Conservation (phyloP, 192 early-diverging fungal genomes). For the Gonapodya prolifera region DNA sequence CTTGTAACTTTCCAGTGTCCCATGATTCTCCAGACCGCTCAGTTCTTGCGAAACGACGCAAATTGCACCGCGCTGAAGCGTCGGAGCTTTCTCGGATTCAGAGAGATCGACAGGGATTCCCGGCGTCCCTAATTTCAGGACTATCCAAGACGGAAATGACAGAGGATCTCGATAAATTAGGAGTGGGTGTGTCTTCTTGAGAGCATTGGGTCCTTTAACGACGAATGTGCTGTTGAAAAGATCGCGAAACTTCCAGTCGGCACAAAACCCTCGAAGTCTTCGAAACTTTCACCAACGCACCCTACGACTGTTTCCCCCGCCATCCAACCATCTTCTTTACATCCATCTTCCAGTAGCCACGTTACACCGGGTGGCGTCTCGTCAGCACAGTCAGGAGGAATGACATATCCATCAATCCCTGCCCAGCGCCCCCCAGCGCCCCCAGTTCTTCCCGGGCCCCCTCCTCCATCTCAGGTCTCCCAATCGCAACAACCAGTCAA, state of each 20-base stretch:
- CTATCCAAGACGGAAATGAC: not conserved
- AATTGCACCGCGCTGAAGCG: not conserved
- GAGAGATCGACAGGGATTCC: not conserved
- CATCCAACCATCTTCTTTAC: not conserved
- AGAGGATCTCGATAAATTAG: not conserved
- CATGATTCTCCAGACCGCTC: not conserved
- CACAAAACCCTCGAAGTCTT: not conserved
- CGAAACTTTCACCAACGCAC: not conserved
- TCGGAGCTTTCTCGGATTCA: not conserved
- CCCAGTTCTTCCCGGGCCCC: no score
- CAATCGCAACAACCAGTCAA: no score
- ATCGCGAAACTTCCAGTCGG: not conserved
- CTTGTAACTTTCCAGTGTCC: not conserved
- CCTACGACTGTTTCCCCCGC: not conserved
- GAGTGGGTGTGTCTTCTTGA: not conserved
- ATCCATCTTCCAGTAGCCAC: not conserved
- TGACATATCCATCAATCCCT: no score
- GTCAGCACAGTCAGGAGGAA: no score
- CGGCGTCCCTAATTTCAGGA: not conserved
- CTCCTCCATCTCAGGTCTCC: no score
- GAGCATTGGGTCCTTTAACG: not conserved
- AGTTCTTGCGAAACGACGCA: not conserved
- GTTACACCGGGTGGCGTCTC: no score
- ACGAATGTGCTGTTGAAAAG: not conserved
- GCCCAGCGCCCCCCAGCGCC: no score